These are phyloP conservation scores for Miamiensis avidus DNA, from an alignment of 169 alveolate species.

Conservation along the genomic window DNA sequence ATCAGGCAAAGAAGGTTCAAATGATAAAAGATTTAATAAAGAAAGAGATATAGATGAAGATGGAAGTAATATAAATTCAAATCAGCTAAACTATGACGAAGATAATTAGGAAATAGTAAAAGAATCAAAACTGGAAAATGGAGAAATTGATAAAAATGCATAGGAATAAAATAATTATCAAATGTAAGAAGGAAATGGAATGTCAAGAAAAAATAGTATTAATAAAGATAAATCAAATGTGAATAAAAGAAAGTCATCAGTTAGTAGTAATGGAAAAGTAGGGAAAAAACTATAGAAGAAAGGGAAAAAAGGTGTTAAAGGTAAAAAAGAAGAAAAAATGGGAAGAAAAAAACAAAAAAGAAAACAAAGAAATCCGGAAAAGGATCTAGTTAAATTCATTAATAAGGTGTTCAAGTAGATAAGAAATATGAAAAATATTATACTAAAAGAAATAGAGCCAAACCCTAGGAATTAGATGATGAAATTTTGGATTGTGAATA, in stretches of 20 bases:
- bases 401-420: background rate
- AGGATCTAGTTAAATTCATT: background rate
- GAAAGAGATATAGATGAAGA: too few relatives aligned
- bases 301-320: background rate
- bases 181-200: background rate
- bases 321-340: background rate
- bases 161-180: background rate
- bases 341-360: background rate
- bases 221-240: too few relatives aligned
- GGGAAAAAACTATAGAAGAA: too few relatives aligned
- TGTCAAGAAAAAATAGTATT: too few relatives aligned
- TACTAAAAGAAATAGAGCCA: background rate
- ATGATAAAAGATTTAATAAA: too few relatives aligned
- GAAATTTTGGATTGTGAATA: background rate
- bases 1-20: background rate
- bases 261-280: background rate
- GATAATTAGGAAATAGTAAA: background rate
- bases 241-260: too few relatives aligned
- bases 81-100: background rate
- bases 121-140: background rate
- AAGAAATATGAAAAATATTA: background rate
- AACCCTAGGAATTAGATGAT: too few relatives aligned
- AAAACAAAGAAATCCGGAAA: too few relatives aligned
- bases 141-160: background rate
- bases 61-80: background rate